Base-by-base conservation (phyloP, 2,329 filamentous ascomycete species). In the Acrocalymma vagum region DNA sequence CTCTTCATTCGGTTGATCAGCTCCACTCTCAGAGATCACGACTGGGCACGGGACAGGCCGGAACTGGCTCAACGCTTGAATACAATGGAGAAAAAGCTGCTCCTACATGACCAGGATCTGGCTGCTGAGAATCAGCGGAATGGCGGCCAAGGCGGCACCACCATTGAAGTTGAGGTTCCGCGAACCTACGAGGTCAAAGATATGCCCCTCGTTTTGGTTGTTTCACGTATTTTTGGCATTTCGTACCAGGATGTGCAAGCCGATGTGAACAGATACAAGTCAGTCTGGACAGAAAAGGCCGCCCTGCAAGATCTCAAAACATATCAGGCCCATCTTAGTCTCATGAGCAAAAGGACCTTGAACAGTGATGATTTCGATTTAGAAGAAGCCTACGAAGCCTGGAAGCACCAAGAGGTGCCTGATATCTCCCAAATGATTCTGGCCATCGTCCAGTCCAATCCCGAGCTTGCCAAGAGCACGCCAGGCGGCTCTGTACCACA, bases 381-480 rank as follows among this genome's bases (percentile, higher is more conserved):
- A 13, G 90, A 96, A 41, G 91, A 95, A 45, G 86, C 87, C 3
- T 99, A 92, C 65, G 85, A 92, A 51, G 78, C 83, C 28, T 99
- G 94, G 94, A 95, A 91, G 69, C 93, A 89, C 64, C 82, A 85
- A n/a, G 94, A 99, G 68, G 82, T 82, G 3, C 87, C 88, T 9
- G 90, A 95, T 56, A 75, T 99, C 27, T 94, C 91, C 5, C 88
- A 94, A 56, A 91, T 97, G 84, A 94, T 99, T 79, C 79, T 95
- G 58, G 88, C 92, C 24, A 90, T 99, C 50, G 77, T 97, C 26
- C 90, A 88, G 46, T 87, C 87, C 5, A 90, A 89, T 55, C 93
- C 92, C 4, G 88, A 93, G 52, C 77, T 97, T 36, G 87, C 90
- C 33, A 95, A 91, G 64, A 86, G 81, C 50, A 85, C 87, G 4